Base-by-base conservation (phyloP, 2,329 filamentous ascomycete genomes). In the Aspergillus japonicus region DNA sequence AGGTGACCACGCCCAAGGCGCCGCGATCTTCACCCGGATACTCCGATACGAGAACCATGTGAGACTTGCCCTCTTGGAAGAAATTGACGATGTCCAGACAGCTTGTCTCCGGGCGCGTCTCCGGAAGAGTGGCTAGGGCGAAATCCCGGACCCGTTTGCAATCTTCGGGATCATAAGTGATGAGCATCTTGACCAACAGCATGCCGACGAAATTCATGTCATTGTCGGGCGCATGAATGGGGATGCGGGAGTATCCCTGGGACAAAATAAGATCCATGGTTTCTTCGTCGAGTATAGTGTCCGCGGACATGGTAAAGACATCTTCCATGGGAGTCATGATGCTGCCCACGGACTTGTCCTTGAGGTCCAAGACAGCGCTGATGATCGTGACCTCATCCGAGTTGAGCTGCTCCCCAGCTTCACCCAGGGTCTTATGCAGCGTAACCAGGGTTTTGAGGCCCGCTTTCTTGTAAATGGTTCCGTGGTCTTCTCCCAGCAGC, bases 271-370 rank as follows among this genome's bases (percentile, higher is more conserved):
- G 86, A 75, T 98, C 92, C 89, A 98, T 98, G 67, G 92, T 98
- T 70, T 87, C 83, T 76, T 98, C 94, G 71, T 99, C 92, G 59
- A 99, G 80, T 2, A 98, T 83, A 4, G 94, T 95, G 70, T 99
- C 93, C 54, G 94, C 90, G n/a, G 92, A 92, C 86, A 99, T 91
- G 62, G 90, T 94, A 73, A 96, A 99, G 52, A 98, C 95, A 72
- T 99, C 93, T 50, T 91, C 88, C 90, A 99, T 98, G 0, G 95
- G 95, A 0, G 96, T 99, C 95, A 99, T 99, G 72, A 99, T 96
- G 71, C 87, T 90, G 49, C 91, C 92, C 6, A 99, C 93, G 0
- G 94, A 84, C 80, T 99, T 99, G 67, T 95, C 93, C 80, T 98
- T 99, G 66, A 99, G 82, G 73, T 99, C 95, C 59, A 99, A 81